Percentiles rank a stretch among this genome's conserved stretches.
Evolutionary conservation across 352 stramenopile genomes (phyloP).

Genomic region (Elongisporangium anandrum): DNA sequence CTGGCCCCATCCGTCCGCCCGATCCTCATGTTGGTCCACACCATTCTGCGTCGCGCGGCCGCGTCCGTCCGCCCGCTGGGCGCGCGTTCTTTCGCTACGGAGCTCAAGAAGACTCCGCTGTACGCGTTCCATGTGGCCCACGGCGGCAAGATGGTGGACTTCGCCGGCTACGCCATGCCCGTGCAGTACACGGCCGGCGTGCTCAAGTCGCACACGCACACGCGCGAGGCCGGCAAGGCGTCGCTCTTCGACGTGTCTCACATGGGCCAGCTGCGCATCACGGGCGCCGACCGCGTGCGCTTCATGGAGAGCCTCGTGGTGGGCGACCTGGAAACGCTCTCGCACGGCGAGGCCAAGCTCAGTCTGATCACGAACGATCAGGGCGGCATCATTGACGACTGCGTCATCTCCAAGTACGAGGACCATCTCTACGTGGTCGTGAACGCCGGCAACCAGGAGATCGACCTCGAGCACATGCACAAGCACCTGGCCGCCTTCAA

Average conservation of each 20-base stretch:
- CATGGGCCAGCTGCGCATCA: conserved; percentile 96
- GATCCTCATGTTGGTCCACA: background rate
- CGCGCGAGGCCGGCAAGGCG: conserved; percentile 54
- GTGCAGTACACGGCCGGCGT: conserved; percentile 97
- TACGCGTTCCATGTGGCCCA: conserved; percentile 72
- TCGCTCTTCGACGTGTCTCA: conserved; percentile 99
- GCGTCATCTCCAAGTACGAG: conserved; percentile 95
- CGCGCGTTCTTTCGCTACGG: background rate
- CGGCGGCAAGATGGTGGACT: conserved; percentile 91
- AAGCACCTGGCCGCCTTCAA: conserved; percentile 76
- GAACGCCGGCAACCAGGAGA: conserved; percentile 97
- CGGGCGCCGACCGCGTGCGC: conserved; percentile 89
- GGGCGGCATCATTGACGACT: conserved; percentile 98
- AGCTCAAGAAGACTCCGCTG: conserved; percentile 80
- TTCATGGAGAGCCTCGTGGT: conserved; percentile 97
- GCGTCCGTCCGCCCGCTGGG: background rate
- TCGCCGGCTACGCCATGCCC: conserved; percentile 97
- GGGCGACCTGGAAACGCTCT: conserved; percentile 89
- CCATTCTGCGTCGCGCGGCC: background rate
- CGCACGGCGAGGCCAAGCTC: conserved; percentile 87
- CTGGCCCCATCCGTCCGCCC: background rate
- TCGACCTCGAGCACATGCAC: conserved; percentile 94
- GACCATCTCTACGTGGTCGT: conserved; percentile 96
- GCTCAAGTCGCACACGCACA: conserved; percentile 92
- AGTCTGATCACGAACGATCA: conserved; percentile 95